A percentile compares a stretch with the other conserved stretches of the same genome.
Conservation (phyloP, 164 flowering plant genomes). For the Liriodendron chinense region DNA sequence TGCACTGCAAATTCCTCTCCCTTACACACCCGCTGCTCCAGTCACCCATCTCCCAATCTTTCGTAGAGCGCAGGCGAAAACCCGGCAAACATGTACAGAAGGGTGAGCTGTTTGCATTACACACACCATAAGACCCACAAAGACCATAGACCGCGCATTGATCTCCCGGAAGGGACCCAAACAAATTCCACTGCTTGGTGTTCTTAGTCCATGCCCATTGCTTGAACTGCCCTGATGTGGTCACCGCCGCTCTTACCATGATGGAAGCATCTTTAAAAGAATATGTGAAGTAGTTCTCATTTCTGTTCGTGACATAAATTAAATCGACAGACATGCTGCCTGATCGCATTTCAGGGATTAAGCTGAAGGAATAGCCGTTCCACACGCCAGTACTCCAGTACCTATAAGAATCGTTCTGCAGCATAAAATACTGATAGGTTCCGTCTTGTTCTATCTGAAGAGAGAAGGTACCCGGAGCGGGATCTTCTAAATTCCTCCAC, state of each 20-base stretch:
- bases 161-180: conserved; percentile 18
- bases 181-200: conserved; percentile 10
- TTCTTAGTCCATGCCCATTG: conserved; percentile 10
- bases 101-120: conserved; percentile 2
- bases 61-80: neutral
- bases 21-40: conserved; percentile 22
- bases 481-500: conserved; percentile 57
- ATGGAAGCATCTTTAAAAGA: neutral
- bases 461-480: conserved; percentile 45
- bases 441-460: conserved; percentile 9
- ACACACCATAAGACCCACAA: conserved; percentile 23
- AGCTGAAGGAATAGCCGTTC: conserved; percentile 11
- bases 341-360: conserved; percentile 20
- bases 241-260: conserved; percentile 15
- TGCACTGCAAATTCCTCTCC: conserved; percentile 13
- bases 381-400: conserved; percentile 23
- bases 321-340: conserved; percentile 3
- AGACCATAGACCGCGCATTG: conserved; percentile 12
- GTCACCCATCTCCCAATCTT: conserved; percentile 12
- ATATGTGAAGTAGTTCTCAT: conserved; percentile 23
- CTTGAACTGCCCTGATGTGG: conserved; percentile 18
- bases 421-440: conserved; percentile 1
- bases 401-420: conserved; percentile 6
- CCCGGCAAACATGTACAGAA: conserved; percentile 20
- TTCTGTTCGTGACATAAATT: conserved; percentile 1